These are phyloP conservation scores for Patellifolia procumbens DNA, from an alignment of 179 eudicot species.

Conservation along the genomic window DNA sequence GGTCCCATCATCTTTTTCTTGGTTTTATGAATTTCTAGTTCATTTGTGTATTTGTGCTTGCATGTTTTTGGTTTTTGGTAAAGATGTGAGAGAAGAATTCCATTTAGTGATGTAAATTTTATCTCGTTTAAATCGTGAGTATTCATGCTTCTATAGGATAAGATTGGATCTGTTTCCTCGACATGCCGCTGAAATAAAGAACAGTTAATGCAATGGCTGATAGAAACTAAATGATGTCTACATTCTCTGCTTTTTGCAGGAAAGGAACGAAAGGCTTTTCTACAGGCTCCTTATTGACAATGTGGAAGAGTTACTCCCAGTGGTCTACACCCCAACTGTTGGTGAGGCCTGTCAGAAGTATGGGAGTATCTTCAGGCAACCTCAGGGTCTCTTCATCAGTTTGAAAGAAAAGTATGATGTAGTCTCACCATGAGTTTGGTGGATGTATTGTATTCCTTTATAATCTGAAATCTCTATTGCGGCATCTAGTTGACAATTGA, in stretches of 20 bases:
- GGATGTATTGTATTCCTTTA: neutral
- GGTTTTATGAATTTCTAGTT: neutral
- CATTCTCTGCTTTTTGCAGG: conserved; percentile 40
- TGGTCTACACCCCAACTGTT: conserved; percentile 94
- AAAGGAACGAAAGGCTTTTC: conserved; percentile 75
- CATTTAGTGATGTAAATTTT: neutral
- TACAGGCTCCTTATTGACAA: conserved; percentile 88
- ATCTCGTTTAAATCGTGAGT: neutral
- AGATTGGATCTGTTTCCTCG: neutral
- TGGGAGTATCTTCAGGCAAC: conserved; percentile 71
- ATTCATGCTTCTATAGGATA: neutral
- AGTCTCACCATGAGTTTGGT: neutral
- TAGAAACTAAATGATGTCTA: conserved; percentile 1
- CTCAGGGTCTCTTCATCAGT: conserved; percentile 72
- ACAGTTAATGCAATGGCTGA: conserved; percentile 2
- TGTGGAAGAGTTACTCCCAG: conserved; percentile 90
- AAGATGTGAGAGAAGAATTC: neutral
- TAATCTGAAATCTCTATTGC: neutral
- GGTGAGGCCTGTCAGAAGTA: conserved; percentile 97
- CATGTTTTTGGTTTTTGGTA: neutral
- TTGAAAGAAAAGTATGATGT: conserved; percentile 62
- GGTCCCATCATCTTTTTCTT: neutral
- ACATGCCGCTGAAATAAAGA: neutral
- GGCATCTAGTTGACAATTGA: conserved; percentile 20
- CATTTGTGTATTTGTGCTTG: neutral